Base-by-base conservation (phyloP, 176 grass and related monocot genomes). In the Cocos nucifera region DNA sequence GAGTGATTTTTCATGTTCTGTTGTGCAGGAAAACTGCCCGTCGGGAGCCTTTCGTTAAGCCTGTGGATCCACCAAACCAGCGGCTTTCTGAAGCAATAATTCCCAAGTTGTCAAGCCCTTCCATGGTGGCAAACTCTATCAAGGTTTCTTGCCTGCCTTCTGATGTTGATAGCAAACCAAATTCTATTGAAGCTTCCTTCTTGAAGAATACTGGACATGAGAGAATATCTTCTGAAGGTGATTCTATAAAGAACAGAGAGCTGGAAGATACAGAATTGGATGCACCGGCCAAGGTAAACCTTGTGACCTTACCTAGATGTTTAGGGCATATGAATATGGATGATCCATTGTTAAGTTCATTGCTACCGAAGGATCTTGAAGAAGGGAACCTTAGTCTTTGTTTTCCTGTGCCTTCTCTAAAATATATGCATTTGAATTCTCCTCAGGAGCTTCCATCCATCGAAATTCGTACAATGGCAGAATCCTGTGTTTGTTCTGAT, bases 11-110 rank as follows among this genome's bases (percentile, higher is more conserved):
- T 3, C 2, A 2, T 44, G 35, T 44, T 44, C 35, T 14, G 35
- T 44, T 44, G 71, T 50, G 54, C 64, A 87, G 84, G 71, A 78
- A 48, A 72, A 87, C 57, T 57, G 79, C 75, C 67, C 84, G 84
- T 48, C 69, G n/a, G n/a, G 52, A 68, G 29, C 53, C 53, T 56
- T 68, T 68, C 39, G 19, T 54, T 39, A 68, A 68, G 65, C 53
- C 25, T 48, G 53, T 51, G 51, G n/a, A 68, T 44, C 53, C 65
- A 56, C 28, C 27, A 39, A 68, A 1, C 29, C 54, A 56, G 14
- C 65, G 57, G 29, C 19, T 48, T 22, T 6, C 16, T 48, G 65
- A 56, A 53, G 23, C 18, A 56, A 19, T 0, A 56, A 19, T 0
- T 56, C 26, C 51, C 27, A 68, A 44, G 27, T 44, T 44, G 6